Evolutionary conservation across 2,329 filamentous ascomycete species (phyloP), one percentile per base, ranked within the genome.

Genomic region (Neonectria coccinea): DNA sequence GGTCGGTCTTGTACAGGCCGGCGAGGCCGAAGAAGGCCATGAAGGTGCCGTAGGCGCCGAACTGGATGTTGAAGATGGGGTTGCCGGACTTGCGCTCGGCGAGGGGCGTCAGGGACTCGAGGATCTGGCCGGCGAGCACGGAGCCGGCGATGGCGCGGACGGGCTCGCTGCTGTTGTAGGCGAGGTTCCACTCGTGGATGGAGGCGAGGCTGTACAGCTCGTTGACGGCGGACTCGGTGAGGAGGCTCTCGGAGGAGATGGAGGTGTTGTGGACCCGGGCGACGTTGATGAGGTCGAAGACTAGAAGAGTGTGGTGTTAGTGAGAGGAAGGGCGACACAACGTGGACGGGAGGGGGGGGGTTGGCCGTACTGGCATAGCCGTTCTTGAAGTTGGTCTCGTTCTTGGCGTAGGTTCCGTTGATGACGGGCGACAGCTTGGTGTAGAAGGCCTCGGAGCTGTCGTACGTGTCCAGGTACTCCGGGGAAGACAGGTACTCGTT

Each of bases 161-260:
- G 48, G 85, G 81, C 73, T 94, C 92, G 79, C 89, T 91, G 68
- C 82, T 79, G 81, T 97, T 95, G 86, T 91, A 97, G 57, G 92
- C 92, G 14, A 96, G 88, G 74, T 90, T 91, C 83, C 87, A 97
- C 78, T 97, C 92, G 78, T 96, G 92, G 63, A 83, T 81, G 76
- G 94, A 89, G 70, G 94, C 94, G 33, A 96, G 88, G n/a, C 86
- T 85, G 71, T 86, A 85, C 61, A 96, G 86, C 75, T 91, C 87
- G 71, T 81, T 76, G 59, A 93, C 82, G 27, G 86, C 85, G 2
- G 83, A 80, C 41, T 81, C 71, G 51, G 88, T 90, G 65, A 94
- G 85, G 50, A 92, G 82, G 56, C 87, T 76, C 25, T 80, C 75
- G 4, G 85, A 85, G 27, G 86, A 83, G 72, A 93, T 91, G 61